Evolutionary conservation across 768 basidiomycete species (phyloP).

Genomic region (Amanita phalloides): DNA sequence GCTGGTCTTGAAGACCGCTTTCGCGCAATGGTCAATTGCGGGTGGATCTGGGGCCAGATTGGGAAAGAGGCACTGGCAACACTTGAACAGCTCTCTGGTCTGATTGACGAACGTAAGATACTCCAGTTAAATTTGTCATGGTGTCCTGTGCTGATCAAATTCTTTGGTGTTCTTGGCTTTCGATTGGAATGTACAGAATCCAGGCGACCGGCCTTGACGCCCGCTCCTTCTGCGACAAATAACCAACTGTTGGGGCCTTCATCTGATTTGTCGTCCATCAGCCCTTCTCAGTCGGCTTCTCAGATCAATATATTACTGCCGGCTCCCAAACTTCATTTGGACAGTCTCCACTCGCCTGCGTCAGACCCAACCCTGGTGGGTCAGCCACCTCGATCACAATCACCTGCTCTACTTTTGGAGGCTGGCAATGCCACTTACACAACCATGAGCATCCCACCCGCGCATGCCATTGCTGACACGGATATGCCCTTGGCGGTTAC

Average conservation of each 20-base stretch:
- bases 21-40: constrained; percentile 58
- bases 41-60: constrained; percentile 55
- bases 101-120: background rate
- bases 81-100: constrained; percentile 20
- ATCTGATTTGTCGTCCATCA: constrained; percentile 54
- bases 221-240: background rate
- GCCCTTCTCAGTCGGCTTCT: constrained; percentile 71
- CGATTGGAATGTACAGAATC: background rate
- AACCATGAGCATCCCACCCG: constrained; percentile 30
- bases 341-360: background rate
- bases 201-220: background rate
- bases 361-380: background rate
- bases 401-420: background rate
- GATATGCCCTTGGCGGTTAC: constrained; percentile 16
- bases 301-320: constrained; percentile 27
- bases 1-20: constrained; percentile 56
- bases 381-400: constrained; percentile 1
- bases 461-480: constrained; percentile 37
- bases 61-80: constrained; percentile 48
- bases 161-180: background rate
- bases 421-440: constrained; percentile 6
- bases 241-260: constrained; percentile 18
- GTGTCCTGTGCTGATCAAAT: background rate
- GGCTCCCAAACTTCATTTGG: background rate
- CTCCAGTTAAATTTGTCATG: background rate